Evolutionary conservation across 2,329 filamentous ascomycete genomes (phyloP), one percentile per base, ranked within the genome.

Genomic region (Fusarium globosum): DNA sequence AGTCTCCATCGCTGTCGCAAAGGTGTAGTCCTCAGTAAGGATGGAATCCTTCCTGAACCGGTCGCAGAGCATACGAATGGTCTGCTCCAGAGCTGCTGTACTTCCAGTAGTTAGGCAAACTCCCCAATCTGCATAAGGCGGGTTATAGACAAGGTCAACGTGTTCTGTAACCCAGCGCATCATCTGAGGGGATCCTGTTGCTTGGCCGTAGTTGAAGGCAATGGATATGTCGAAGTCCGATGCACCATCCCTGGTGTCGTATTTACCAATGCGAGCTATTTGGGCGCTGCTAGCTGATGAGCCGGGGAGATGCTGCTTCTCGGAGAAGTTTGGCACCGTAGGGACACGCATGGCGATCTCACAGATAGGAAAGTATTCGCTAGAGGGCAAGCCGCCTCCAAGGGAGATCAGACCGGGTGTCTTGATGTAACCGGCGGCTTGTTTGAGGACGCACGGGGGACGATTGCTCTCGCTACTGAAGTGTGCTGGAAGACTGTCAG

Each of bases 291-390:
- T n/a, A n/a, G 14, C 39, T 4, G 21, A 3, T 16, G 21, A n/a
- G 14, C 15, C 20, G 5, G 4, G 39, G 15, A n/a, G 9, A n/a
- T n/a, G 0, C 21, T 16, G 21, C 39, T 16, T 42, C 39, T 42
- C 39, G 0, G 9, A n/a, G 39, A 42, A 5, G 6, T 7, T 42
- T 0, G 6, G 6, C 3, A 14, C 12, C 39, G 21, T n/a, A 13
- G 39, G 14, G 15, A 42, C 20, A n/a, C 21, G 21, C 39, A 42
- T n/a, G 21, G 39, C 21, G 39, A 42, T 42, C 21, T 42, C 39
- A 16, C 21, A 42, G 9, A 42, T 42, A 9, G 39, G 39, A 11
- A 42, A 42, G 39, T 42, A 42, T 11, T 42, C 39, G 14, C 21
- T n/a, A 6, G 39, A n/a, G 11, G 39, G 39, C 6, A 42, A 2